phyloP scores from a whole-genome alignment of 164 flowering plant genomes.

The Buxus sempervirens region DNA sequence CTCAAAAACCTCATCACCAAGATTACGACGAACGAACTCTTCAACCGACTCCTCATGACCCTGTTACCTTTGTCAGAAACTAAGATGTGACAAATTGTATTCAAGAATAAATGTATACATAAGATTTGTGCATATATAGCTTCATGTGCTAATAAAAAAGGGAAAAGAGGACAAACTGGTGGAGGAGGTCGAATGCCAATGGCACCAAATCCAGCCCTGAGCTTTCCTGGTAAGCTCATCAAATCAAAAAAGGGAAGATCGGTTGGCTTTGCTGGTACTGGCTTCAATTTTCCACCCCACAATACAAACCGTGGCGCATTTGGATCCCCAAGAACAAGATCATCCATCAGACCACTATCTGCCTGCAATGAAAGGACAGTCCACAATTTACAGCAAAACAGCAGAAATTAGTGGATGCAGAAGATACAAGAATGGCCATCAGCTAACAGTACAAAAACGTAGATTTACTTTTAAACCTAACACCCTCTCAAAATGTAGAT shows the following conservation, averaged over 20 bases:
- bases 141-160: slow-evolving; percentile 1
- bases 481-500: too few relatives aligned
- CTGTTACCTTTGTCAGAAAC: slow-evolving; percentile 71
- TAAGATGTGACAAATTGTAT: slow-evolving; percentile 32
- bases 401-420: not conserved
- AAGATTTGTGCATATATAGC: not conserved
- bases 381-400: slow-evolving; percentile 1
- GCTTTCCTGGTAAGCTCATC: slow-evolving; percentile 82
- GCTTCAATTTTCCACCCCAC: slow-evolving; percentile 85
- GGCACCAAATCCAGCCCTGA: slow-evolving; percentile 91
- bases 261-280: slow-evolving; percentile 77
- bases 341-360: slow-evolving; percentile 90
- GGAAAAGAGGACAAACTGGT: slow-evolving; percentile 62
- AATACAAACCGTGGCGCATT: slow-evolving; percentile 86
- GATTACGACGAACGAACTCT: slow-evolving; percentile 95
- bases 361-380: slow-evolving; percentile 39
- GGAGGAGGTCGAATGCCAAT: slow-evolving; percentile 91
- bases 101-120: not conserved
- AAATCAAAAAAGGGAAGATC: slow-evolving; percentile 86
- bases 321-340: slow-evolving; percentile 88
- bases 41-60: slow-evolving; percentile 91
- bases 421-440: not conserved
- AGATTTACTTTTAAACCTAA: too few relatives aligned
- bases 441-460: not conserved
- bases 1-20: slow-evolving; percentile 95